Base-by-base conservation (phyloP, 495 filamentous ascomycete genomes). In the Neurospora hispaniola region DNA sequence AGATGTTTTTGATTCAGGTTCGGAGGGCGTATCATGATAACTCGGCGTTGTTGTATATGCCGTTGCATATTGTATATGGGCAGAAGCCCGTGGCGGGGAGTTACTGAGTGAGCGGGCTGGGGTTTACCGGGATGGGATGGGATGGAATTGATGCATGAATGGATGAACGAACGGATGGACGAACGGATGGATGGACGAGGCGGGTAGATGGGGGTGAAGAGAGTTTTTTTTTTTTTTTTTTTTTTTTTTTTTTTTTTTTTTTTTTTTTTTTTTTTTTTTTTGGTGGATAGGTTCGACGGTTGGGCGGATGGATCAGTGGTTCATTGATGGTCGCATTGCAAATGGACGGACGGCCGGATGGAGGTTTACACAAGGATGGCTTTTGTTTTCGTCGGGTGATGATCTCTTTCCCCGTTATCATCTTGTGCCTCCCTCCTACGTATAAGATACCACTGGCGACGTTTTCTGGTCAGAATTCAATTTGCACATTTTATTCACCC, bases 41-140 rank as follows among this genome's bases (percentile, higher is more conserved):
- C 40, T 79, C 75, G 70, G 71, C 78, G 42, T 79, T 84, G 75
- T 75, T 81, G 76, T 84, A 86, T 73, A 86, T 87, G 85, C 84
- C 84, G n/a, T 73, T 86, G 72, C 80, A 86, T 76, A 78, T 86
- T 43, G 79, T 86, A 11, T 86, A 82, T 74, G 85, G 81, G 40
- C 85, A 87, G 78, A 86, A 84, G 74, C 81, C 83, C 14, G 16
- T 27, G 20, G 23, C 31, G 69, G 44, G 73, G 4, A 16, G 43
- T 16, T 79, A 75, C 70, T 76, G 27, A 59, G 18, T 20, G 27
- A 59, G 18, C 18, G 14, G 16, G 40, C 23, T 5, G 16, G 40
- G 41, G 42, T 23, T 18, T 62, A 18, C n/a, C 31, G 44, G 66
- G 27, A 46, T 41, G 27, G n/a, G 20, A 31, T n/a, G 42, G 59